Percentiles rank a stretch among this genome's conserved stretches.
Evolutionary conservation across 306 rosid species (phyloP).

Genomic region (Fragaria vesca): DNA sequence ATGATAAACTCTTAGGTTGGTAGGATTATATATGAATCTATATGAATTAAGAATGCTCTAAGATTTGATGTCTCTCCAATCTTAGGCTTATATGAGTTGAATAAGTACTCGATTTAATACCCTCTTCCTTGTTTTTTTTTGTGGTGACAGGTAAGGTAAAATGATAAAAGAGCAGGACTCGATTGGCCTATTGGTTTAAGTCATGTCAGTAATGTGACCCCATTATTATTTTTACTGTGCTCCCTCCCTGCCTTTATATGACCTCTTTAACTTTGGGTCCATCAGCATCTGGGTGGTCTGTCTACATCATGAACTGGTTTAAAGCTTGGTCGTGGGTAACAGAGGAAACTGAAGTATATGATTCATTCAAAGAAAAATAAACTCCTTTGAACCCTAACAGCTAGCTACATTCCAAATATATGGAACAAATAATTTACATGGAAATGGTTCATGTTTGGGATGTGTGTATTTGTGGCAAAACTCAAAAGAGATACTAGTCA

Average conservation of each 20-base stretch:
- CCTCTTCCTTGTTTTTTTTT: background rate
- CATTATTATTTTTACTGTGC: background rate
- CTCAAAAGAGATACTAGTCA: background rate
- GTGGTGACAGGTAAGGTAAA: background rate
- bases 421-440: background rate
- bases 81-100: background rate
- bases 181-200: background rate
- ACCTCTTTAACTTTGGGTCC: slow-evolving; percentile 1
- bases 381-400: background rate
- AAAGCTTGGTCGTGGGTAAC: background rate
- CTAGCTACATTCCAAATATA: background rate
- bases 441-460: background rate
- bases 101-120: background rate
- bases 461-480: background rate
- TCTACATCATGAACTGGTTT: background rate
- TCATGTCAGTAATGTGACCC: slow-evolving; percentile 8
- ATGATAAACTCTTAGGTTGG: background rate
- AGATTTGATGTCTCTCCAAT: background rate
- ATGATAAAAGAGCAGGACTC: background rate
- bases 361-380: background rate
- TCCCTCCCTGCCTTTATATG: background rate
- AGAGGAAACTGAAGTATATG: background rate
- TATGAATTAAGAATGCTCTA: background rate
- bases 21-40: background rate
- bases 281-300: background rate